These are phyloP conservation scores for Leishmania braziliensis DNA, from an alignment of 208 protist species.

Conservation along the genomic window DNA sequence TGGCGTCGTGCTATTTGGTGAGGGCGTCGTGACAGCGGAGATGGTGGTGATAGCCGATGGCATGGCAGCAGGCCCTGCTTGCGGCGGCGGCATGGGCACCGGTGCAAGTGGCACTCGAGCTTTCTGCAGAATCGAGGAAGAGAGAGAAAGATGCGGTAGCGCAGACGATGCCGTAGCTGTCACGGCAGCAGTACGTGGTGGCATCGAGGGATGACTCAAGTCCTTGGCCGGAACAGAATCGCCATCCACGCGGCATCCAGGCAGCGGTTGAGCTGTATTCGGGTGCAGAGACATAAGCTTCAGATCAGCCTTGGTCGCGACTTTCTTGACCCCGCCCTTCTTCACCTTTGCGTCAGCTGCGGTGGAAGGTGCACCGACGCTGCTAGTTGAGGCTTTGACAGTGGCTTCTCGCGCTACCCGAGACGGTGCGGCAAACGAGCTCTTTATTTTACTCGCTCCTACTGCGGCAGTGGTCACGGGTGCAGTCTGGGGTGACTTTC, in stretches of 20 bases:
- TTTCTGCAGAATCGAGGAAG: not conserved
- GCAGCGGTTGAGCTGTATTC: not conserved
- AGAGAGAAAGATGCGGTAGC: not conserved
- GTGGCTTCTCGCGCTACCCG: not conserved
- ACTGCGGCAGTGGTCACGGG: not conserved
- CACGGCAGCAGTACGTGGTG: not conserved
- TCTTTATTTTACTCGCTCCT: not conserved
- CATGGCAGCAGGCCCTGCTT: not conserved
- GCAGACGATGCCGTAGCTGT: not conserved
- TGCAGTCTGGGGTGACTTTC: not conserved
- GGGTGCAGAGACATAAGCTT: not conserved
- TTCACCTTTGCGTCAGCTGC: not conserved
- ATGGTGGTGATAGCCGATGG: not conserved
- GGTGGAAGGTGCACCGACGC: not conserved
- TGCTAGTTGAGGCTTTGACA: not conserved
- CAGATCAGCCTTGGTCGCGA: not conserved
- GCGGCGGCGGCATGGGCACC: not conserved
- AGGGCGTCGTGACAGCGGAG: constrained; percentile 2
- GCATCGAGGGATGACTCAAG: not conserved
- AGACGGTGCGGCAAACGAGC: not conserved
- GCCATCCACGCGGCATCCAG: not conserved
- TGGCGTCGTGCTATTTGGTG: constrained; percentile 16
- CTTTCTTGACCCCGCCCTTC: not conserved
- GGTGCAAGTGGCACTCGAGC: not conserved
- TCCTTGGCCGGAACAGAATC: not conserved